A percentile compares a stretch with the other conserved stretches of the same genome.
Conservation (phyloP, 2,329 filamentous ascomycete species). For the Colletotrichum sojae region DNA sequence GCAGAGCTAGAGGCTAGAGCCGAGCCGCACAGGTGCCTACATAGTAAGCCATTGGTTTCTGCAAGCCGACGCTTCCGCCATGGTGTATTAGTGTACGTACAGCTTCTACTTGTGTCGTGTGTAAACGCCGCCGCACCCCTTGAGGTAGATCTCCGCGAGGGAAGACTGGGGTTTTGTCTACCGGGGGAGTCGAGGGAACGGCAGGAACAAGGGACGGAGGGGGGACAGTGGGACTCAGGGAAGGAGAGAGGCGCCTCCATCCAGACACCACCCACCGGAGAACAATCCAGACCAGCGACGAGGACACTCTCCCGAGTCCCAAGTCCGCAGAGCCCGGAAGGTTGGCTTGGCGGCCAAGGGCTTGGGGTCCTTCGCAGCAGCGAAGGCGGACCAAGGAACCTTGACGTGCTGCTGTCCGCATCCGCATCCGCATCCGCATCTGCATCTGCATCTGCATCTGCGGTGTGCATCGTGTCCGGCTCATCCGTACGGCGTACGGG, state of each 20-base stretch:
- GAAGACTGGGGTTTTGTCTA: not conserved
- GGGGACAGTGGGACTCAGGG: not conserved
- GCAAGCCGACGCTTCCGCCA: not conserved
- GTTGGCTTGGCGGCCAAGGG: slow-evolving; percentile 34
- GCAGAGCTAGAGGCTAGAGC: slow-evolving; percentile 5
- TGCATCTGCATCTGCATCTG: slow-evolving; percentile 16
- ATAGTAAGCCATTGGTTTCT: slow-evolving; percentile 7
- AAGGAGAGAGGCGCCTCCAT: slow-evolving; percentile 13
- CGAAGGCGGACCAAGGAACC: slow-evolving; percentile 29
- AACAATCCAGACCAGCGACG: not conserved
- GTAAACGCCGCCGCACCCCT: not conserved
- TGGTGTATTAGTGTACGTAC: not conserved
- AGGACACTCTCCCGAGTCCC: slow-evolving; percentile 3
- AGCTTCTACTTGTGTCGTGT: too few relatives aligned
- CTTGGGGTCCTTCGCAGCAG: slow-evolving; percentile 17
- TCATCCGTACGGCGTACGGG: slow-evolving; percentile 18
- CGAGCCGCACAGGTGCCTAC: not conserved
- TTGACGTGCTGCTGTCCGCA: slow-evolving; percentile 31
- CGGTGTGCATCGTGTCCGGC: slow-evolving; percentile 31
- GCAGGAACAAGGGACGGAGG: slow-evolving; percentile 1
- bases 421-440: slow-evolving; percentile 1
- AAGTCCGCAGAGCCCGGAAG: slow-evolving; percentile 22
- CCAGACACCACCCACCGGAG: not conserved
- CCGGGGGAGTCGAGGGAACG: not conserved
- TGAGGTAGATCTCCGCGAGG: slow-evolving; percentile 8